Percentiles rank a stretch among this genome's conserved stretches.
Conservation (phyloP, 2,329 filamentous ascomycete genomes). For the Colletotrichum theobromicola region DNA sequence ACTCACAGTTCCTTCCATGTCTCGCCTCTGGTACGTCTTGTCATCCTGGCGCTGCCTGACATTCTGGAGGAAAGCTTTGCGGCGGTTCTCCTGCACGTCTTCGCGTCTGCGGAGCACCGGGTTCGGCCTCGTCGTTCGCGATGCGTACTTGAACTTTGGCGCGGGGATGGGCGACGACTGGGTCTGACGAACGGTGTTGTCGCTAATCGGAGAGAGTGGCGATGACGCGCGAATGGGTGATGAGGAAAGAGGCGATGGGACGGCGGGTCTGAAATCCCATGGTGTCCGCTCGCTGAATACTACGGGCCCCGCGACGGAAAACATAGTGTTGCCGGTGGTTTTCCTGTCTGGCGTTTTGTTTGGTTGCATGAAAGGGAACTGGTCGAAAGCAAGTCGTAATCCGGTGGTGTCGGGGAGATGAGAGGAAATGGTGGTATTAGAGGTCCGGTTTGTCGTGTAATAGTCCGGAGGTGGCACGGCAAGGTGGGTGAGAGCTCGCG, state of each 20-base stretch:
- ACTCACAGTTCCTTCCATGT: constrained; percentile 65
- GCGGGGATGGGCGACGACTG: constrained; percentile 51
- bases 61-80: constrained; percentile 72
- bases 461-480: background rate
- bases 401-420: background rate
- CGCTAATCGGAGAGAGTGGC: constrained; percentile 47
- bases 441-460: background rate
- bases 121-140: constrained; percentile 64
- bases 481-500: background rate
- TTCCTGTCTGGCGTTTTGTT: constrained; percentile 29
- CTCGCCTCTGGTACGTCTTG: constrained; percentile 62
- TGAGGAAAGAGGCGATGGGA: constrained; percentile 64
- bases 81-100: constrained; percentile 65
- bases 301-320: constrained; percentile 43
- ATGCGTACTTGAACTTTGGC: constrained; percentile 54
- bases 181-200: constrained; percentile 45
- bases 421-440: background rate
- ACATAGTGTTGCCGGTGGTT: constrained; percentile 35
- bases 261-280: constrained; percentile 51
- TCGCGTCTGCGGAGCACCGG: constrained; percentile 67
- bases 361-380: constrained; percentile 34
- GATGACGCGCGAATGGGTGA: constrained; percentile 62
- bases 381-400: background rate
- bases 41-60: constrained; percentile 67
- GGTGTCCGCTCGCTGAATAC: constrained; percentile 44